A percentile compares a stretch with the other conserved stretches of the same genome.
phyloP scores from a whole-genome alignment of 768 basidiomycete species.

The Hypsizygus marmoreus region DNA sequence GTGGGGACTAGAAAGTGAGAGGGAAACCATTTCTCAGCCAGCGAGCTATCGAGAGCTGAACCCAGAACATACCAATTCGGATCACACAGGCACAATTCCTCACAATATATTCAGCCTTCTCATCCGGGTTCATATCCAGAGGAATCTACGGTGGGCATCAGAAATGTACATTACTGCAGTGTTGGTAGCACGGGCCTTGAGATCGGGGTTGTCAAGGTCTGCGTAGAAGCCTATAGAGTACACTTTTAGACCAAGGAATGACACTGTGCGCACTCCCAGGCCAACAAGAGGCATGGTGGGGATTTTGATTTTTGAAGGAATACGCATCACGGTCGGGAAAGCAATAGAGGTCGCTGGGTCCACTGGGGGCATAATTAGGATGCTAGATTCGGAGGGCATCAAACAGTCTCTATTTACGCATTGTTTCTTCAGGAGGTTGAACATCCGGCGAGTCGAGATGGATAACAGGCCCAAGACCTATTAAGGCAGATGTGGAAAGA shows the following conservation, averaged over 20 bases:
- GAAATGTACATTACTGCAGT: neutral
- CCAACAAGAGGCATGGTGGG: conserved; percentile 76
- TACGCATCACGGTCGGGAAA: conserved; percentile 66
- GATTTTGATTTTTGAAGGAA: conserved; percentile 63
- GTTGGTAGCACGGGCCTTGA: conserved; percentile 45
- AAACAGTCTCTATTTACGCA: conserved; percentile 4
- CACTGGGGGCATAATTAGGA: conserved; percentile 36
- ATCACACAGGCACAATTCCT: conserved; percentile 69
- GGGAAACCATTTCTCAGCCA: neutral
- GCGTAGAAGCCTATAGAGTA: conserved; percentile 92
- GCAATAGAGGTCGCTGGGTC: conserved; percentile 75
- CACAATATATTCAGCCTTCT: conserved; percentile 71
- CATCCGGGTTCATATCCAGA: conserved; percentile 55
- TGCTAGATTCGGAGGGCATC: too few relatives aligned
- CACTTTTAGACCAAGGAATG: conserved; percentile 85
- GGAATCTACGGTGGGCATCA: conserved; percentile 47
- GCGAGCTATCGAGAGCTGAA: neutral
- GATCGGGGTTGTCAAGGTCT: conserved; percentile 66
- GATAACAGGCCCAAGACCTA: conserved; percentile 10
- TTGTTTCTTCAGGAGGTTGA: conserved; percentile 8
- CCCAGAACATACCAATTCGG: conserved; percentile 58
- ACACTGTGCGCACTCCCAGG: conserved; percentile 85
- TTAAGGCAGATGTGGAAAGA: conserved; percentile 4
- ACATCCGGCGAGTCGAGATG: conserved; percentile 12
- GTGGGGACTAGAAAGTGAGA: conserved; percentile 66